Evolutionary conservation across 148 eudicot species (phyloP).

Genomic region (Rhododendron henanense): DNA sequence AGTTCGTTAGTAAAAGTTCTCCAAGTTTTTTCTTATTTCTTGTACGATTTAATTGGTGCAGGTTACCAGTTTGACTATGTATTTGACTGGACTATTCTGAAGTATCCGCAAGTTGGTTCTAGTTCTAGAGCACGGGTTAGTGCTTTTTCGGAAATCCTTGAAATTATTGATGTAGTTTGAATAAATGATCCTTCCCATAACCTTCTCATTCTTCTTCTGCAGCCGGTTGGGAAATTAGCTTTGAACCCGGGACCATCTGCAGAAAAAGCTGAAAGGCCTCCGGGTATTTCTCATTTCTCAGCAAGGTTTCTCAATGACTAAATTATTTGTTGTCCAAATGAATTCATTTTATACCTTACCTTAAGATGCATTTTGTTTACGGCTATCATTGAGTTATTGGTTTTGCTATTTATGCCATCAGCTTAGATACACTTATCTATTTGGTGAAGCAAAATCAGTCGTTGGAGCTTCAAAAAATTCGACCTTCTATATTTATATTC

Average conservation of each 20-base stretch:
- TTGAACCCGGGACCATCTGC: slow-evolving; percentile 71
- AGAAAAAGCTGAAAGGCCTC: slow-evolving; percentile 59
- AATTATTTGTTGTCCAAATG: not conserved
- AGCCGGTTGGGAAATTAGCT: slow-evolving; percentile 59
- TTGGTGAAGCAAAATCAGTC: not conserved
- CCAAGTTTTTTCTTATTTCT: not conserved
- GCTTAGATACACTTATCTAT: not conserved
- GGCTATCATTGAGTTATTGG: not conserved
- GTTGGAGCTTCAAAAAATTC: not conserved
- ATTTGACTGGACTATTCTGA: slow-evolving; percentile 69
- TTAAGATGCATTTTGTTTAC: not conserved
- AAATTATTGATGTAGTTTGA: not conserved
- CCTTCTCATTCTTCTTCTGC: slow-evolving; percentile 22
- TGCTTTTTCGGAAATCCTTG: not conserved
- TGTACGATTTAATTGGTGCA: slow-evolving; percentile 17
- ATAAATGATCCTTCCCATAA: not conserved
- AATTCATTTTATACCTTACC: not conserved
- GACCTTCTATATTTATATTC: not conserved
- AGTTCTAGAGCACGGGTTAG: slow-evolving; percentile 34
- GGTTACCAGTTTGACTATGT: slow-evolving; percentile 71
- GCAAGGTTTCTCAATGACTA: not conserved
- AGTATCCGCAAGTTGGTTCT: slow-evolving; percentile 39
- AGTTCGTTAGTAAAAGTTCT: not conserved
- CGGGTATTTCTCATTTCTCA: not conserved
- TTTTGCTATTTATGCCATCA: not conserved